Conservation (phyloP, 1,284 basidiomycete genomes). For the Xerocomus subilludens region DNA sequence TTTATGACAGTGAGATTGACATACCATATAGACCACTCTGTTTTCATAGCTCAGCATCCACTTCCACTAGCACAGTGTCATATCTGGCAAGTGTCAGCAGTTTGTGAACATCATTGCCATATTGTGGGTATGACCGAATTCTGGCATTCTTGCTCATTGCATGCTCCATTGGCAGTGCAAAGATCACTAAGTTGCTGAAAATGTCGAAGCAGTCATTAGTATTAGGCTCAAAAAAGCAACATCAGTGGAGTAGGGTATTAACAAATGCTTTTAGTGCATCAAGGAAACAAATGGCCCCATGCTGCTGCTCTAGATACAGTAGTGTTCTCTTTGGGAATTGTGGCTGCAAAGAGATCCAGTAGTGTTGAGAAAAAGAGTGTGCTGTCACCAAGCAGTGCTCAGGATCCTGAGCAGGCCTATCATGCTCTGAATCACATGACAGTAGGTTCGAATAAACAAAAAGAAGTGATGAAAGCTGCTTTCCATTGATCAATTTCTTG, state of each 20-base stretch:
- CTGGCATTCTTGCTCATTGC: background rate
- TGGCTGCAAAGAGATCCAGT: background rate
- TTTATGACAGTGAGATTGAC: background rate
- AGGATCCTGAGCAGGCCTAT: too few species aligned
- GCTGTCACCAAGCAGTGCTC: too few species aligned
- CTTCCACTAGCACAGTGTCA: background rate
- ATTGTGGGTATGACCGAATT: background rate
- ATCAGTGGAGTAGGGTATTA: background rate
- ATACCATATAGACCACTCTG: background rate
- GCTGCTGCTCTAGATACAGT: constrained; percentile 9
- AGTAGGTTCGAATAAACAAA: too few species aligned
- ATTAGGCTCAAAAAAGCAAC: background rate
- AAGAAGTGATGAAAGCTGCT: too few species aligned
- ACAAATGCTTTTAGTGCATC: background rate
- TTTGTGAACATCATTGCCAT: background rate
- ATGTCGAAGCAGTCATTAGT: background rate
- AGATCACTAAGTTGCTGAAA: constrained; percentile 5
- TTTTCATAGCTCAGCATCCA: background rate
- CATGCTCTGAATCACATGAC: too few species aligned
- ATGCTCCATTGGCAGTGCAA: background rate
- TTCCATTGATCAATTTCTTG: too few species aligned
- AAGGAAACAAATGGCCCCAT: constrained; percentile 9
- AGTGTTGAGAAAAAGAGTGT: too few species aligned
- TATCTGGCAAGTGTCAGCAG: background rate
- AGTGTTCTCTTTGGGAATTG: background rate